phyloP scores from a whole-genome alignment of 129 eudicot species.

The Smallanthus sonchifolius region DNA sequence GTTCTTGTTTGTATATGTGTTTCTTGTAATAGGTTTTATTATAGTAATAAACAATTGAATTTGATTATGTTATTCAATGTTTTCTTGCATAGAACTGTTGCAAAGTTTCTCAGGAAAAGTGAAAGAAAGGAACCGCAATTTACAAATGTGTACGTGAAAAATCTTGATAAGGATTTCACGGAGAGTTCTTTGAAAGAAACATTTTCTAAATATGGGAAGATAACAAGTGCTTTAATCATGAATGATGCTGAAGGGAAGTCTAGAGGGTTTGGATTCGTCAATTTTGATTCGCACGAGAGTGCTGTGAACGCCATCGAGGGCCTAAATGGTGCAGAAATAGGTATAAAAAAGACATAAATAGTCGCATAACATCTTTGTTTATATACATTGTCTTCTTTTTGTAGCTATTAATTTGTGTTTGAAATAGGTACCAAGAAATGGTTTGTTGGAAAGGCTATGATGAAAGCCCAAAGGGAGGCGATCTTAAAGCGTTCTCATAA shows the following conservation, averaged over 20 bases:
- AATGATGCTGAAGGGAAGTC: slow-evolving; percentile 46
- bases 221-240: slow-evolving; percentile 37
- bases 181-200: slow-evolving; percentile 34
- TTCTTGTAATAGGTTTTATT: not conserved
- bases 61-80: not conserved
- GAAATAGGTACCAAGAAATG: slow-evolving; percentile 39
- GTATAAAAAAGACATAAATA: not conserved
- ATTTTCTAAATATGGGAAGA: slow-evolving; percentile 43
- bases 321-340: not conserved
- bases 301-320: slow-evolving; percentile 43
- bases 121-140: slow-evolving; percentile 43
- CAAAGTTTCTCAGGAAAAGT: slow-evolving; percentile 28
- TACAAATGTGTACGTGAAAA: slow-evolving; percentile 44
- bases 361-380: not conserved
- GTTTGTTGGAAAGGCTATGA: slow-evolving; percentile 47
- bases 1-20: not conserved
- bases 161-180: slow-evolving; percentile 34
- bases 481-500: slow-evolving; percentile 5
- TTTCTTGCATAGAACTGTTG: not conserved
- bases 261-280: slow-evolving; percentile 56
- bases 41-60: not conserved
- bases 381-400: not conserved
- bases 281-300: slow-evolving; percentile 38
- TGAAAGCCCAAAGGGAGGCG: slow-evolving; percentile 34
- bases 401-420: not conserved